Conservation (phyloP, 73 alveolate genomes). For the Urostyla sp. region DNA sequence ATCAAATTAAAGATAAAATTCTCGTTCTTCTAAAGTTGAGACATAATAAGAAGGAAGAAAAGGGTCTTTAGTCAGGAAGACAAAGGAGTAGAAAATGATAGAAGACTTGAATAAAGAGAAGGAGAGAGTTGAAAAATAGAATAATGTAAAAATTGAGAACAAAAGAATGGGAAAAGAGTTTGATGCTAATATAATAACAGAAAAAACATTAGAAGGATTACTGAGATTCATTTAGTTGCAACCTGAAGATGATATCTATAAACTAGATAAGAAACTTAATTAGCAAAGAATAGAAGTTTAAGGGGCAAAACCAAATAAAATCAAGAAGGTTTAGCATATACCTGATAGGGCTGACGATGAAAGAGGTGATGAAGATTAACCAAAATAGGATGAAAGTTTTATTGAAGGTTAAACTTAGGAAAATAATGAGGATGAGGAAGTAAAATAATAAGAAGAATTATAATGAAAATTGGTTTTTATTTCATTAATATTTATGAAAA, state of each 20-base stretch:
- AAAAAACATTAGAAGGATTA: constrained; percentile 53
- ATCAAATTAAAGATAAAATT: neutral
- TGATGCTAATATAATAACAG: constrained; percentile 48
- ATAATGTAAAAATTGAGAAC: constrained; percentile 55
- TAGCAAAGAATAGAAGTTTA: constrained; percentile 34
- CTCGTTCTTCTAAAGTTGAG: neutral
- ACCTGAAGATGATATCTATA: constrained; percentile 50
- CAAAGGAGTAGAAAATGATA: constrained; percentile 46
- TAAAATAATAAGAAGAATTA: no score
- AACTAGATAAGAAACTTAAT: constrained; percentile 46
- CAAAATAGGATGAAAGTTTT: no score
- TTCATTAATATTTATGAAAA: no score
- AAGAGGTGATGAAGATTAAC: neutral
- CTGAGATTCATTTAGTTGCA: constrained; percentile 48
- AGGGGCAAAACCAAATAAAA: constrained; percentile 42
- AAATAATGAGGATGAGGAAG: no score
- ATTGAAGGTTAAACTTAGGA: no score
- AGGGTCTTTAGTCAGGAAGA: constrained; percentile 7
- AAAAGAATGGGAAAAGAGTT: constrained; percentile 36
- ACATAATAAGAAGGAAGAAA: neutral
- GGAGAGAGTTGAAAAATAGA: constrained; percentile 40
- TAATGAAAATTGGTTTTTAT: no score
- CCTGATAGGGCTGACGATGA: neutral
- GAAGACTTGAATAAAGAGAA: constrained; percentile 63
- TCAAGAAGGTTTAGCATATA: constrained; percentile 12